Percentiles rank a stretch among this genome's conserved stretches.
Conservation (phyloP, 306 rosid genomes). For the Rosa lucieae region DNA sequence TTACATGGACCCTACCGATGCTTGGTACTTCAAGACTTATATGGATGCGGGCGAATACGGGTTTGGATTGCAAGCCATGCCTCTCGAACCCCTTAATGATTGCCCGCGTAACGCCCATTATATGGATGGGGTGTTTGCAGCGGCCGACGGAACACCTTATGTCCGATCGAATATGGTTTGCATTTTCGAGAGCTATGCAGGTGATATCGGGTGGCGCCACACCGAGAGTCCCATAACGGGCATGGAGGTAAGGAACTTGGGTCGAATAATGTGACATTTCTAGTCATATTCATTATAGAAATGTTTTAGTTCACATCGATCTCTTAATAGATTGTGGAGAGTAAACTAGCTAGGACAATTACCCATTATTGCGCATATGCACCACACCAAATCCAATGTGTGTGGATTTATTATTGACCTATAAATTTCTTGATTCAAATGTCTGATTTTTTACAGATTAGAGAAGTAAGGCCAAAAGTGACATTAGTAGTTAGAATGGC, state of each 20-base stretch:
- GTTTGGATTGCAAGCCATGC: constrained; percentile 77
- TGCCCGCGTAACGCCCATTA: constrained; percentile 79
- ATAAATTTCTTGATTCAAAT: neutral
- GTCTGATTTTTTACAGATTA: constrained; percentile 42
- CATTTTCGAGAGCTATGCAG: constrained; percentile 72
- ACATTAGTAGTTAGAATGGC: constrained; percentile 87
- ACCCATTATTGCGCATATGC: neutral
- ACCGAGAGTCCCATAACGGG: constrained; percentile 76
- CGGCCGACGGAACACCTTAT: constrained; percentile 77
- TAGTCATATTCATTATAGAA: neutral
- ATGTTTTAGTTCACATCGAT: neutral
- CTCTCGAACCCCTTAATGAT: constrained; percentile 84
- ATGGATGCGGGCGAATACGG: constrained; percentile 97
- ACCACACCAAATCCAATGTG: neutral
- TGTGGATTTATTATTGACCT: neutral
- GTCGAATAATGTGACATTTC: neutral
- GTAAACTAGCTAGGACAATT: too few species aligned
- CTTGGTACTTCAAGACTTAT: constrained; percentile 90
- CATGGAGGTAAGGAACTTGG: constrained; percentile 39
- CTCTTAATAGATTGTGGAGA: neutral
- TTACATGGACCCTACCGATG: constrained; percentile 89
- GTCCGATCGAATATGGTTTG: constrained; percentile 76
- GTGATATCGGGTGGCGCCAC: constrained; percentile 93
- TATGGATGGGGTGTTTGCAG: constrained; percentile 71
- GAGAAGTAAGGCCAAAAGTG: constrained; percentile 90